These are phyloP conservation scores for Acanthamoeba triangularis DNA, from an alignment of 208 protist genomes.

Conservation along the genomic window DNA sequence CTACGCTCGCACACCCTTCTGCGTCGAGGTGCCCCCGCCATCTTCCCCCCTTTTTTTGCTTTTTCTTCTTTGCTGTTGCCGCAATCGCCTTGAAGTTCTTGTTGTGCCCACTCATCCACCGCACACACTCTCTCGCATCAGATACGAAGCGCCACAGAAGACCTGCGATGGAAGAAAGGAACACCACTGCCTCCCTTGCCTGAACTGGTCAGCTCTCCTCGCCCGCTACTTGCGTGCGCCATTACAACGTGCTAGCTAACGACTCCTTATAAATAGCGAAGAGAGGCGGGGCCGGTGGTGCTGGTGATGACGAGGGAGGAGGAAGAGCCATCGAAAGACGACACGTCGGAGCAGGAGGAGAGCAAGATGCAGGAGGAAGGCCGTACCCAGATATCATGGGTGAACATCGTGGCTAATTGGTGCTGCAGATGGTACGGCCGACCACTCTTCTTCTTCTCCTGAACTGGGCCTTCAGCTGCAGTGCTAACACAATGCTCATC, in stretches of 20 bases:
- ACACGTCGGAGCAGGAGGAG: neutral
- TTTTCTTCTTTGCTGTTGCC: no score
- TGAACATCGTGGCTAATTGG: neutral
- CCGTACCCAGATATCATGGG: neutral
- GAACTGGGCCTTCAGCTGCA: no score
- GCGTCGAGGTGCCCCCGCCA: slow-evolving; percentile 1
- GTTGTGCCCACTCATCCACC: no score
- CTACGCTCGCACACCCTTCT: neutral
- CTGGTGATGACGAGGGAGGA: neutral
- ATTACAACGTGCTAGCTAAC: neutral
- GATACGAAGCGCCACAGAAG: slow-evolving; percentile 7
- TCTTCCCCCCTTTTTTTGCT: no score
- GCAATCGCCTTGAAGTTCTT: no score
- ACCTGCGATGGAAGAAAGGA: slow-evolving; percentile 19
- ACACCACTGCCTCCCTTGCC: slow-evolving; percentile 8
- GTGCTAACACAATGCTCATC: no score
- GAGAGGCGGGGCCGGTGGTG: neutral
- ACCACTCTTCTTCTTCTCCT: neutral
- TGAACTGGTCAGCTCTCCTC: neutral
- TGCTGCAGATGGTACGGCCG: neutral
- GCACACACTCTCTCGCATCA: neutral
- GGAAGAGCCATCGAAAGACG: neutral
- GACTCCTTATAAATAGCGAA: neutral
- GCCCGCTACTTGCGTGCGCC: neutral
- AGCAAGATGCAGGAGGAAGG: neutral